phyloP scores from a whole-genome alignment of 345 rosid genomes.

The Eucalyptus sp. region DNA sequence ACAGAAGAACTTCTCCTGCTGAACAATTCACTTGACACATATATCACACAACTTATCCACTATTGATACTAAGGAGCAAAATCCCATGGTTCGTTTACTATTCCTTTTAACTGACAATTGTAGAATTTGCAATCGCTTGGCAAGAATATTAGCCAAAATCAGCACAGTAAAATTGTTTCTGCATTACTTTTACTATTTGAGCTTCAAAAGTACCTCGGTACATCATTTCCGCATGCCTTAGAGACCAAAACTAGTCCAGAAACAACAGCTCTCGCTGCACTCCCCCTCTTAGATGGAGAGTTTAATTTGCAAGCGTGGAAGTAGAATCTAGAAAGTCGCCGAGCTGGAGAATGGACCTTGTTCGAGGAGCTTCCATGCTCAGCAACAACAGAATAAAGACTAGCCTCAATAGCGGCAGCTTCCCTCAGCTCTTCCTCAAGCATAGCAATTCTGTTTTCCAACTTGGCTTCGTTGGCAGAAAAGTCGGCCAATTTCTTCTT shows the following conservation, averaged over 20 bases:
- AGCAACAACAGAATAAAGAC: conserved; percentile 78
- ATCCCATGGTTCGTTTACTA: neutral
- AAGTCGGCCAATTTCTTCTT: neutral
- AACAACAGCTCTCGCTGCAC: conserved; percentile 62
- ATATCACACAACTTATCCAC: neutral
- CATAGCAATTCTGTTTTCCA: conserved; percentile 41
- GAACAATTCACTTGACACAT: neutral
- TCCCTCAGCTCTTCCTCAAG: conserved; percentile 86
- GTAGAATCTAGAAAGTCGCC: conserved; percentile 86
- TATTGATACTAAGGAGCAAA: neutral
- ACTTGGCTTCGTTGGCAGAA: conserved; percentile 18
- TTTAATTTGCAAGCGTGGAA: conserved; percentile 55
- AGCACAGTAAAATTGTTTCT: neutral
- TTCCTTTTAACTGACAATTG: neutral
- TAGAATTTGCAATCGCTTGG: neutral
- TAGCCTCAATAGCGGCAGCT: conserved; percentile 82
- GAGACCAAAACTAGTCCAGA: conserved; percentile 85
- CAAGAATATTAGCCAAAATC: neutral
- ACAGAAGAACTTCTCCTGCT: neutral
- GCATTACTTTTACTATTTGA: neutral
- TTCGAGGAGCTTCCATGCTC: conserved; percentile 83
- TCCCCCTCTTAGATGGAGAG: conserved; percentile 37
- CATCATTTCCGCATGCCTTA: conserved; percentile 93
- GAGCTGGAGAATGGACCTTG: conserved; percentile 86
- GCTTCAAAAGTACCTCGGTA: conserved; percentile 52